Evolutionary conservation across 331 rosid genomes (phyloP), one percentile per base, ranked within the genome.

Genomic region (Acacia concinna): DNA sequence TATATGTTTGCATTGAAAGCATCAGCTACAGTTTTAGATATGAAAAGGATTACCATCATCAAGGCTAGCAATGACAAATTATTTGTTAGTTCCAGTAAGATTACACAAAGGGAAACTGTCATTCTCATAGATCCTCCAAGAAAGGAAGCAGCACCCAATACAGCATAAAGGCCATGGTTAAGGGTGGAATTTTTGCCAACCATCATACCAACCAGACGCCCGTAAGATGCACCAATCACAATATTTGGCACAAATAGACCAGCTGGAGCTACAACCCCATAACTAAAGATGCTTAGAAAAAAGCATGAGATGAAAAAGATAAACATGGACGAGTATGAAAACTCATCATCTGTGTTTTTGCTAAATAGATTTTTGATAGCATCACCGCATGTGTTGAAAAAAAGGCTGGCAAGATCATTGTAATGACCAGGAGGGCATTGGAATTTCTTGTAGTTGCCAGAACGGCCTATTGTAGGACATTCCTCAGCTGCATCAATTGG

Each of bases 391-490:
- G 99, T 96, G 85, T 96, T 96, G 46, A 96, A 96, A 84, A 96
- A 91, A 73, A 96, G 98, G 86, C 99, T 96, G 75, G 99, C 99
- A 77, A 96, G 98, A 84, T 92, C 98, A 79, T 96, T 96, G 75
- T 96, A 93, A 68, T 93, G 85, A 79, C 84, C 83, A 71, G 91
- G 81, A 60, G 91, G 82, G 72, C 99, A 96, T 47, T 91, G 98
- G 52, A 96, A 96, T 90, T 91, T 96, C 92, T 96, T 96, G 91
- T 89, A 96, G 94, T 89, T 93, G 66, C 99, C 99, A 3, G 99
- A 96, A 81, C 98, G 93, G 74, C 98, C 98, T 57, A 96, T 91
- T 35, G 99, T 91, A 27, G 99, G 99, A 78, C 99, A 96, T 44
- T 86, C 91, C 85, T 96, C 98, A 37, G 72, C 57, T 68, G 99